Evolutionary conservation across 306 rosid genomes (phyloP), one percentile per base, ranked within the genome.

Genomic region (Corylus avellana): DNA sequence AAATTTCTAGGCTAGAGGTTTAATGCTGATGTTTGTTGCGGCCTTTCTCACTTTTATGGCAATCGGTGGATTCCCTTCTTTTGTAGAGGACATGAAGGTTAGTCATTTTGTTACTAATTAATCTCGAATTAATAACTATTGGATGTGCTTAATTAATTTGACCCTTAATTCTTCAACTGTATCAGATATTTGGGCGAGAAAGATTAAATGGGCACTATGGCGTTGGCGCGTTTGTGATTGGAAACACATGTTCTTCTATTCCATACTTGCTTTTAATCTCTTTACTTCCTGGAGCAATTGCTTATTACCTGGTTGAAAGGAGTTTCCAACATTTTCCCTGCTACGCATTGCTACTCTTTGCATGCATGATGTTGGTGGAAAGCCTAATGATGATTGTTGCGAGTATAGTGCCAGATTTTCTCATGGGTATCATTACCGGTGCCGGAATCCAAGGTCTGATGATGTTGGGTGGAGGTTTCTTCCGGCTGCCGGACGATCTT

Each of bases 61-160:
- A 55, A 82, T 92, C 56, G 87, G 84, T 54, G 94, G 90, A 22
- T 92, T 92, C 83, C 94, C 91, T 81, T 90, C 94, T 48, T 90
- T 90, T 78, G 94, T 88, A 37, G 92, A 90, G 35, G 97, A 88
- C 66, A 90, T 90, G 94, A 87, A 92, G 97, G 92, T 92, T 22
- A 54, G 70, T 14, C 7, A 75, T 12, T 59, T 27, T 10, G 46
- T 4, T 62, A 13, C 7, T 14, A n/a, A 12, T 32, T 32, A n/a
- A 35, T 70, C 54, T 9, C 67, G 2, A 32, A 32, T 66, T 5
- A 1, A 7, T 66, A 9, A 3, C 8, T 20, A 10, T 1, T 22
- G 17, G 39, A 61, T 69, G 46, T 54, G 51, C 37, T n/a, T 39
- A 32, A 32, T n/a, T 39, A 32, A 32, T 32, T 37, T 74, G 64